Conservation (phyloP, 306 rosid genomes). For the Mimosa pudica region DNA sequence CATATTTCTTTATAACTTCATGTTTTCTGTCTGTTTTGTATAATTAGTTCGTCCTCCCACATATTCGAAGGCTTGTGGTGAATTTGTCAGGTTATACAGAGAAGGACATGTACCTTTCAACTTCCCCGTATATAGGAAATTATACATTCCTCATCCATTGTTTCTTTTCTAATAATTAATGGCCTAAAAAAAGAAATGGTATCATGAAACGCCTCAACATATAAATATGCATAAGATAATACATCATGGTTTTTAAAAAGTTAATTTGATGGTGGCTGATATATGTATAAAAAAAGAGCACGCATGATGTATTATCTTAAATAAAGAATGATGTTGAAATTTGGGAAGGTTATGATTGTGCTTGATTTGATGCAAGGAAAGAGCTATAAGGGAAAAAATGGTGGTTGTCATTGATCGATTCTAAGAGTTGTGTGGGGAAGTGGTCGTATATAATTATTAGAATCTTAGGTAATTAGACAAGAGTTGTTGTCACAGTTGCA, state of each 20-base stretch:
- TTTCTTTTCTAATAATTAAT: conserved; percentile 17
- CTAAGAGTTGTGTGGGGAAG: conserved; percentile 40
- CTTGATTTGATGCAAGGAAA: conserved; percentile 38
- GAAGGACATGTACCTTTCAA: conserved; percentile 33
- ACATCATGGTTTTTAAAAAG: background rate
- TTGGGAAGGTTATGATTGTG: conserved; percentile 46
- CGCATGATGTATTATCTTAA: background rate
- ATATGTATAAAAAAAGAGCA: conserved; percentile 38
- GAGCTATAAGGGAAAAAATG: conserved; percentile 33
- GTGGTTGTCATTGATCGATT: conserved; percentile 31
- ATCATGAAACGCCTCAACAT: background rate
- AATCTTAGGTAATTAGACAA: conserved; percentile 58
- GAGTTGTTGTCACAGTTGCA: conserved; percentile 57
- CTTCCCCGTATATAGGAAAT: conserved; percentile 7
- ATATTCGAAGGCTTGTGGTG: background rate
- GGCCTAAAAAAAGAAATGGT: conserved; percentile 6
- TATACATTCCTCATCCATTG: conserved; percentile 1
- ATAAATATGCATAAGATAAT: background rate
- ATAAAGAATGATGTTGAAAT: conserved; percentile 44
- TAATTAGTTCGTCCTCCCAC: conserved; percentile 12
- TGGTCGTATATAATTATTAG: conserved; percentile 48
- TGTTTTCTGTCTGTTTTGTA: conserved; percentile 2
- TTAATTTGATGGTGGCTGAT: conserved; percentile 31
- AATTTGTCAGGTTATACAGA: conserved; percentile 24
- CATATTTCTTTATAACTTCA: background rate